phyloP scores from a whole-genome alignment of 2,329 filamentous ascomycete genomes.

The Verticillium nubilum region DNA sequence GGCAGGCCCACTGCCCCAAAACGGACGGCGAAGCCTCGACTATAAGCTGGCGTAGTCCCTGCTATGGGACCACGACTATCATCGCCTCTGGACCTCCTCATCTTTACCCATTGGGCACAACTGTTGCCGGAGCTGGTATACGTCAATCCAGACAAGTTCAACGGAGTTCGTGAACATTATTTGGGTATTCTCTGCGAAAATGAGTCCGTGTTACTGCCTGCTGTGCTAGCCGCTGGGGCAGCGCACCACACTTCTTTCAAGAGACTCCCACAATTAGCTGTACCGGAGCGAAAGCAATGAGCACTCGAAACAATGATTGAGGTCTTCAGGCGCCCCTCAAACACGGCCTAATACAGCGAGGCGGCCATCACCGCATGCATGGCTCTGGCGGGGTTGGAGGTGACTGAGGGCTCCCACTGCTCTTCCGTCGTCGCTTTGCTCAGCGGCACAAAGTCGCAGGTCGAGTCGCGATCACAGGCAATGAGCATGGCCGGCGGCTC shows the following conservation, averaged over 20 bases:
- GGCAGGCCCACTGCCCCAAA: background rate
- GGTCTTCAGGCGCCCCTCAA: background rate
- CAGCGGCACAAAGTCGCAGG: background rate
- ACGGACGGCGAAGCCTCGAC: background rate
- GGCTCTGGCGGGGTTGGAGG: slow-evolving; percentile 4
- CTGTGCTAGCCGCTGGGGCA: slow-evolving; percentile 1
- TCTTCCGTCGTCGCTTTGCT: background rate
- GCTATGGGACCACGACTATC: background rate
- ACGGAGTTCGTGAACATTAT: slow-evolving; percentile 4
- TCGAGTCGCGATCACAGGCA: background rate
- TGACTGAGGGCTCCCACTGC: slow-evolving; percentile 4
- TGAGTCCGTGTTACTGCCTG: slow-evolving; percentile 3
- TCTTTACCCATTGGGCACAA: slow-evolving; percentile 7
- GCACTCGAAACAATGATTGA: slow-evolving; percentile 3
- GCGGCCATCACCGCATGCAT: slow-evolving; percentile 5
- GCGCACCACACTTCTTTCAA: slow-evolving; percentile 1
- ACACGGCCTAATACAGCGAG: background rate
- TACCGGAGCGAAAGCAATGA: slow-evolving; percentile 6
- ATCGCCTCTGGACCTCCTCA: slow-evolving; percentile 2
- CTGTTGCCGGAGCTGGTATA: slow-evolving; percentile 4
- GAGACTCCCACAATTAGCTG: background rate
- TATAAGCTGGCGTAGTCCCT: background rate
- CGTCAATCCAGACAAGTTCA: slow-evolving; percentile 2
- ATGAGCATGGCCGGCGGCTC: background rate
- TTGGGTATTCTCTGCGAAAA: slow-evolving; percentile 2